These are phyloP conservation scores for Camellia granthamiana DNA, from an alignment of 148 eudicot species.

Conservation along the genomic window DNA sequence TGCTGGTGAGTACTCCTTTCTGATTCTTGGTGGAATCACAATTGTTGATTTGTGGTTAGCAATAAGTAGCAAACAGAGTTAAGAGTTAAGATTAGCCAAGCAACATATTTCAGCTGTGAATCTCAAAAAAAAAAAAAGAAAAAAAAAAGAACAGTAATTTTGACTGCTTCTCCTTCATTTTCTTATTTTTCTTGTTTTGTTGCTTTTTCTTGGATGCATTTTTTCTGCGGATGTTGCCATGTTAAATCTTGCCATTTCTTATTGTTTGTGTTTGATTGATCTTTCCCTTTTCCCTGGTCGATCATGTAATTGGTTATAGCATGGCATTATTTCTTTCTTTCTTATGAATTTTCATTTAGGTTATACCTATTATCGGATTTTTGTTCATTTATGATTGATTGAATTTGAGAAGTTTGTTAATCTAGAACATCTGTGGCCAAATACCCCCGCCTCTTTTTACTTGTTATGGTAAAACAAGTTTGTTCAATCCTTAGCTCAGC, in stretches of 20 bases:
- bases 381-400: background rate
- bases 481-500: too few relatives aligned
- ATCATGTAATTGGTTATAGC: background rate
- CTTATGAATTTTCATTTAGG: background rate
- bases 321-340: background rate
- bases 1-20: constrained; percentile 51
- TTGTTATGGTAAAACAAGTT: background rate
- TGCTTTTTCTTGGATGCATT: background rate
- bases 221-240: too few relatives aligned
- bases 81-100: background rate
- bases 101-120: background rate
- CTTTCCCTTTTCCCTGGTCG: background rate
- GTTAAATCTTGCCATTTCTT: too few relatives aligned
- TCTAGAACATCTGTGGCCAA: background rate
- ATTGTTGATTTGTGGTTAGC: background rate
- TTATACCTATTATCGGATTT: background rate
- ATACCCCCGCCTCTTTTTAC: background rate
- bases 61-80: background rate
- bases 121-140: background rate
- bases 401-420: background rate
- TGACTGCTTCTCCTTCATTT: background rate
- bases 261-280: too few relatives aligned
- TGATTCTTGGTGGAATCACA: background rate
- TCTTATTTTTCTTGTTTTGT: background rate
- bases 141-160: too few relatives aligned